Evolutionary conservation across 2,329 filamentous ascomycete species (phyloP), one percentile per base, ranked within the genome.

Genomic region (Anthostomella pinea): DNA sequence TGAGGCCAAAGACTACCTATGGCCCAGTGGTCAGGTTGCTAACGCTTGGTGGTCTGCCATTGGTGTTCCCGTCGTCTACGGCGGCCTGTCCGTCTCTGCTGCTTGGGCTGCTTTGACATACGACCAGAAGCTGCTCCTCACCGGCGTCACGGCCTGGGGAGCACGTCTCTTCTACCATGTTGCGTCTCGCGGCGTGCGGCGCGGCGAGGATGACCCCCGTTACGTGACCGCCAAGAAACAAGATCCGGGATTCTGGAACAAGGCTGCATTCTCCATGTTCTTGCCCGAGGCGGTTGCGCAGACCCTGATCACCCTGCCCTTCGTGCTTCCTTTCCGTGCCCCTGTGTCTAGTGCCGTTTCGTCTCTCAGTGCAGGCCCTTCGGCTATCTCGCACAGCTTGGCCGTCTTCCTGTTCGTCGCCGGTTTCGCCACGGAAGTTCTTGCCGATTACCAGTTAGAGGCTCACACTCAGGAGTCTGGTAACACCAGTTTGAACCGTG

Each of bases 41-140:
- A n/a, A n/a, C n/a, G n/a, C n/a, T n/a, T 81, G 77, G 77, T 80
- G 75, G 72, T 72, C 67, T 36, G 74, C 77, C 15, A 57, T 81
- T 26, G 75, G 76, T 10, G 63, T 66, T n/a, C 69, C 68, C 5
- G 61, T 77, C 8, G 54, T 65, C 30, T 59, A 66, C 38, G 62
- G 68, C 19, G 66, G 69, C 2, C 54, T 73, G 14, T 67, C 72
- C 0, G 39, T 75, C 5, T 49, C 60, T 2, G 60, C 68, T 30
- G 72, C 74, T 11, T 67, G 73, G 49, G 48, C 57, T 13, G 65
- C 65, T 3, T 59, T 79, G 3, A 68, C 69, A 2, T 75, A 75
- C 57, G 68, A 71, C 0, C 72, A 81, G 51, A 72, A 72, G 35
- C 60, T 80, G 1, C 63, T 82, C 1, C 64, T 82, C 1, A 65